phyloP scores from a whole-genome alignment of 768 basidiomycete species.

The Pleurotus sapidus region DNA sequence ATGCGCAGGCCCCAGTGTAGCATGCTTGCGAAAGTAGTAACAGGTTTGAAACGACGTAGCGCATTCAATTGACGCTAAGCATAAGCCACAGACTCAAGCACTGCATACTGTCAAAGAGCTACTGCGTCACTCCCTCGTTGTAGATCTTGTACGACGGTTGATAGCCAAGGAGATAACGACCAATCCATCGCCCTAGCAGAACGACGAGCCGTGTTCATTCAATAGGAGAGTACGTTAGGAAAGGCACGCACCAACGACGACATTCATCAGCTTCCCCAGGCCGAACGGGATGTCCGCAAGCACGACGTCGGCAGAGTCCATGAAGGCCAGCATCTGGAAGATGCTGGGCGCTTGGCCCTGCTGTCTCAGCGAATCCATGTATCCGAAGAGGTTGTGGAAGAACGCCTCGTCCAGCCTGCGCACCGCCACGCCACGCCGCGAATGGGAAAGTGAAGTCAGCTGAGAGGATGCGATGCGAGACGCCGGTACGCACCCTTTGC shows the following conservation, averaged over 20 bases:
- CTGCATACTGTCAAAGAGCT: not conserved
- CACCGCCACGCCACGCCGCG: not conserved
- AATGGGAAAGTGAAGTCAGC: not conserved
- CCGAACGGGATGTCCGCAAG: not conserved
- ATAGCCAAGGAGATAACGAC: not conserved
- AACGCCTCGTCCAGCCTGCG: not conserved
- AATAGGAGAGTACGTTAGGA: not conserved
- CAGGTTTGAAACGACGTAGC: too few relatives aligned
- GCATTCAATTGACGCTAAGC: too few relatives aligned
- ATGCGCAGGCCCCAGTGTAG: too few relatives aligned
- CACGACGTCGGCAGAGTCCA: not conserved
- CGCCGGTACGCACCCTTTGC: not conserved
- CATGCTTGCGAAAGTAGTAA: too few relatives aligned
- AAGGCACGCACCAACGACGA: not conserved
- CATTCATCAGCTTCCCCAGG: not conserved
- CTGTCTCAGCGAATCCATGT: not conserved
- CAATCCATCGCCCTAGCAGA: conserved; percentile 1
- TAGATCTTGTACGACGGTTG: conserved; percentile 6
- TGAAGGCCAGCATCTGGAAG: not conserved
- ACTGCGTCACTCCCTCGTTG: not conserved
- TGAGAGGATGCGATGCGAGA: not conserved
- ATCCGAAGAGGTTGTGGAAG: not conserved
- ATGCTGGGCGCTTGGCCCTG: not conserved
- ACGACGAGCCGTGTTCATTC: not conserved
- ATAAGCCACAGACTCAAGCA: too few relatives aligned